Base-by-base conservation (phyloP, 495 filamentous ascomycete genomes). In the Penicillium atrosanguineum region DNA sequence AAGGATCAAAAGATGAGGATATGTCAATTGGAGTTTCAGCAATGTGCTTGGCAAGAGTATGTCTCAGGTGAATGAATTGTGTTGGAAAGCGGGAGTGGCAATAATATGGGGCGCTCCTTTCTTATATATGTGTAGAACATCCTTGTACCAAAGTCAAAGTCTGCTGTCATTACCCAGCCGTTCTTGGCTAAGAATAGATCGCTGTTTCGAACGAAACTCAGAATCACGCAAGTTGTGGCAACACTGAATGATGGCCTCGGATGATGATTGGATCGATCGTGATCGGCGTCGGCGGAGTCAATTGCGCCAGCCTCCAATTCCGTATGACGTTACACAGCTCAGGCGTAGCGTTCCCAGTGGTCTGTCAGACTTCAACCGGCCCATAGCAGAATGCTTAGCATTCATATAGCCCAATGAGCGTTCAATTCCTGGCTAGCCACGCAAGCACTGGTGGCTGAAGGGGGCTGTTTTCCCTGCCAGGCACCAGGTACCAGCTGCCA, bases 401-500 rank as follows among this genome's bases (percentile, higher is more conserved):
- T 55, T 2, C 14, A 9, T n/a, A 19, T 6, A 37, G 41, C 6
- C 64, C 64, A 65, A 62, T 67, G 53, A 50, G 16, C 9, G 15
- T 6, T 28, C n/a, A 11, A 12, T 2, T 2, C 5, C 5, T 5
- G 23, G 23, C 23, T 29, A 39, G 59, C 54, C 64, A 57, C 61
- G 64, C 64, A 67, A 64, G 51, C 59, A 36, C 34, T 21, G 36
- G 64, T 62, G 64, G 64, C 64, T 64, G 58, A 50, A 58, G 23
- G 44, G 42, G 18, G 2, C 20, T 31, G 15, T 28, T 34, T 26
- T 16, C 40, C 31, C 46, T 39, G 48, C 38, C 40, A 43, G 50
- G 40, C 20, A 52, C 48, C 46, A 2, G 23, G 23, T 23, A 23
- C 23, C 2, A 23, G 23, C 2, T 2, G 2, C 23, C 5, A 23